A percentile compares a stretch with the other conserved stretches of the same genome.
phyloP scores from a whole-genome alignment of 208 protist genomes.

The Leishmania arabica region DNA sequence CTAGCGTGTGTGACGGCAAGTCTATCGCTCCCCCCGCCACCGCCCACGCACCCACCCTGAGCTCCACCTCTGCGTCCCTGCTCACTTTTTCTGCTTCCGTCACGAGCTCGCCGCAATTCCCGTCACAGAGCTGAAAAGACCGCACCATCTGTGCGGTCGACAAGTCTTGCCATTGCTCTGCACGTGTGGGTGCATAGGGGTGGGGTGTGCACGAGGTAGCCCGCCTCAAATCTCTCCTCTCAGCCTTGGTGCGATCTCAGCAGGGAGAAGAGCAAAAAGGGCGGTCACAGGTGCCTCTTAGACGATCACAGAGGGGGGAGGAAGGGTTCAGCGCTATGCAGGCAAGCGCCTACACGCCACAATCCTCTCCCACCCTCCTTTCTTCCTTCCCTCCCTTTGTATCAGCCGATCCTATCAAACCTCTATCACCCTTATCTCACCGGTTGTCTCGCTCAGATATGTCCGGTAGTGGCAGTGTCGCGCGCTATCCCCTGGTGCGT shows the following conservation, averaged over 20 bases:
- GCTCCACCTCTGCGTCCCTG: not conserved
- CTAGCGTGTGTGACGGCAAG: not conserved
- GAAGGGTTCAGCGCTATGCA: not conserved
- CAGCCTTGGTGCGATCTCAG: not conserved
- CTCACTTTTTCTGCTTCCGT: not conserved
- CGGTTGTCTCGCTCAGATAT: not conserved
- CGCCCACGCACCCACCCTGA: not conserved
- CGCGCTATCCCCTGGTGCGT: constrained; percentile 21
- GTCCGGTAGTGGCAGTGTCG: not conserved
- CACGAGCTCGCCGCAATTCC: not conserved
- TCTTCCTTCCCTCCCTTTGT: not conserved
- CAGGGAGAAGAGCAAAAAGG: not conserved
- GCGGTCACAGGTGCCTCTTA: not conserved
- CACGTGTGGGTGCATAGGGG: not conserved
- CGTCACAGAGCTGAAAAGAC: not conserved
- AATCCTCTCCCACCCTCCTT: not conserved
- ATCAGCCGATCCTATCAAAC: not conserved
- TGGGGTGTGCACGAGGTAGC: not conserved
- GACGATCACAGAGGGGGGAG: not conserved
- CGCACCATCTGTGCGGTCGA: not conserved
- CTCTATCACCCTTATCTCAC: not conserved
- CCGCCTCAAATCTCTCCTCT: not conserved
- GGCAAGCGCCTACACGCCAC: not conserved
- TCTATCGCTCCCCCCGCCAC: not conserved
- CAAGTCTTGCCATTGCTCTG: not conserved